These are phyloP conservation scores for Begonia peltatifolia DNA, from an alignment of 306 rosid species.

Conservation along the genomic window DNA sequence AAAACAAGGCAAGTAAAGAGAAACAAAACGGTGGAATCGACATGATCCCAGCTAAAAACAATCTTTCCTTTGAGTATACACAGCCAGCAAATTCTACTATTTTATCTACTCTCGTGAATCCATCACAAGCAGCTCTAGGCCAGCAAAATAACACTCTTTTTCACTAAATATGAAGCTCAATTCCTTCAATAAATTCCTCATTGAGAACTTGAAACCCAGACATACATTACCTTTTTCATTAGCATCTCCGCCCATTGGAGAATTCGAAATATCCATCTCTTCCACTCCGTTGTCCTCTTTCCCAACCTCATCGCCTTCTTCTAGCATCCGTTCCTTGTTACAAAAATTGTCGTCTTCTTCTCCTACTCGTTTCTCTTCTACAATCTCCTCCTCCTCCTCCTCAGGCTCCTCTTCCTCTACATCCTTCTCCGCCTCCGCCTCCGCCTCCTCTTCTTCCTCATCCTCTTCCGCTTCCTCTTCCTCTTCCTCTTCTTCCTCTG, in stretches of 20 bases:
- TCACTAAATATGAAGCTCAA: too few species aligned
- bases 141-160: too few species aligned
- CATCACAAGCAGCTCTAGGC: too few species aligned
- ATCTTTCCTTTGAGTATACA: too few species aligned
- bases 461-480: slow-evolving; percentile 11
- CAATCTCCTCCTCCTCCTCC: not conserved
- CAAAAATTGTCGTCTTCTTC: not conserved
- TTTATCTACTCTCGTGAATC: too few species aligned
- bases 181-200: too few species aligned
- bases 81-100: too few species aligned
- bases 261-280: slow-evolving; percentile 11
- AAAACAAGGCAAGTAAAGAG: too few species aligned
- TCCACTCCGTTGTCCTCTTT: slow-evolving; percentile 7
- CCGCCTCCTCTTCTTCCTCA: slow-evolving; percentile 8
- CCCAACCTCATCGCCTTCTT: slow-evolving; percentile 5
- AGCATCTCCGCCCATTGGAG: slow-evolving; percentile 10
- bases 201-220: too few species aligned
- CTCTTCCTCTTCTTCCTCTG: not conserved
- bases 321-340: not conserved
- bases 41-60: too few species aligned
- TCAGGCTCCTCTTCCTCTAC: slow-evolving; percentile 6
- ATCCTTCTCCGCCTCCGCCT: slow-evolving; percentile 3
- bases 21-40: too few species aligned
- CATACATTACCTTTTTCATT: slow-evolving; percentile 8
- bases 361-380: not conserved